phyloP scores from a whole-genome alignment of 768 basidiomycete species.

The Leccinum broughii region DNA sequence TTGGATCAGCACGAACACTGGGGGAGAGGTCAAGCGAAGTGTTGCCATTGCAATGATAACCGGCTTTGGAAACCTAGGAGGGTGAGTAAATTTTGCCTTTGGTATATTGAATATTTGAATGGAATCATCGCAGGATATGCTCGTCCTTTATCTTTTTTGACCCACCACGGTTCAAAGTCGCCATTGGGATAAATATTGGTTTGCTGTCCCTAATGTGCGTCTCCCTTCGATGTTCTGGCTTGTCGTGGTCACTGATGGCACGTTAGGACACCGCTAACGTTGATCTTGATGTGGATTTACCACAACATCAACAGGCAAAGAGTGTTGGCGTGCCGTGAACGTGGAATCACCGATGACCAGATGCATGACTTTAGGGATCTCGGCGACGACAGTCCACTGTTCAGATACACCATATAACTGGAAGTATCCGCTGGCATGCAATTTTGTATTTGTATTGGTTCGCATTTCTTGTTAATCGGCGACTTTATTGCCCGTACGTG shows the following conservation, averaged over 20 bases:
- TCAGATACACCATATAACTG: constrained; percentile 38
- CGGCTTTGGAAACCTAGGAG: constrained; percentile 57
- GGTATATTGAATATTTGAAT: background rate
- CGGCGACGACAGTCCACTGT: constrained; percentile 56
- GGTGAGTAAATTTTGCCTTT: constrained; percentile 33
- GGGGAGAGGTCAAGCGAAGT: constrained; percentile 52
- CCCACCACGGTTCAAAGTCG: constrained; percentile 37
- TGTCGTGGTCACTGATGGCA: constrained; percentile 28
- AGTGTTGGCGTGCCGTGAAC: constrained; percentile 40
- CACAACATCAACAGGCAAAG: constrained; percentile 48
- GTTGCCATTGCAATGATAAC: constrained; percentile 52
- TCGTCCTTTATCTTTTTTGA: constrained; percentile 42
- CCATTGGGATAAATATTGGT: constrained; percentile 31
- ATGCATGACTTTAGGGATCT: constrained; percentile 42
- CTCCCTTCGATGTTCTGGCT: constrained; percentile 8
- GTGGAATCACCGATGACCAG: constrained; percentile 42
- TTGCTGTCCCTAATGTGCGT: constrained; percentile 27
- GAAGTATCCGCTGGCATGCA: background rate
- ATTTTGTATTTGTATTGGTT: background rate
- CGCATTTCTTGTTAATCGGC: too few species aligned
- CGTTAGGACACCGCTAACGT: constrained; percentile 38
- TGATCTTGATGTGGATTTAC: constrained; percentile 46
- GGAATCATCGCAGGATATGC: constrained; percentile 31
- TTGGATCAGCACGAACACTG: constrained; percentile 55
- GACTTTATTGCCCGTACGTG: too few species aligned